phyloP scores from a whole-genome alignment of 176 grass and related monocot species.

The Themeda triandra region DNA sequence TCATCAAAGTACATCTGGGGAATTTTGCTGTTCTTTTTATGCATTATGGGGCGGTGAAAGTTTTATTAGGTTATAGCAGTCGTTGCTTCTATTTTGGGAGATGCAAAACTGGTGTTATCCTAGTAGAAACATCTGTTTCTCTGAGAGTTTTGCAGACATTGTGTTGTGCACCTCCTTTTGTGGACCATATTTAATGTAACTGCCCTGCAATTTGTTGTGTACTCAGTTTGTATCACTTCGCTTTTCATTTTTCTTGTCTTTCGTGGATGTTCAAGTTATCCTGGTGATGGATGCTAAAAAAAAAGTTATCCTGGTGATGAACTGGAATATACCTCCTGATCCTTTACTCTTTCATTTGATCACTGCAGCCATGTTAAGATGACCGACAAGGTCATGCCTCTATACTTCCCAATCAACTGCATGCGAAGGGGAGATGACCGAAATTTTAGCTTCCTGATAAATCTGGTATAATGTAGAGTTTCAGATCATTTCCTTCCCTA shows the following conservation, averaged over 20 bases:
- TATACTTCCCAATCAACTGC: too few species aligned
- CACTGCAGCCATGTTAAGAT: too few species aligned
- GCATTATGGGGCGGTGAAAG: background rate
- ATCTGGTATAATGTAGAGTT: too few species aligned
- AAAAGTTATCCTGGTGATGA: background rate
- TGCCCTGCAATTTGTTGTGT: background rate
- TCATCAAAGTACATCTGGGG: slow-evolving; percentile 5
- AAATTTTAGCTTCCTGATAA: too few species aligned
- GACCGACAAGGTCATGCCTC: too few species aligned
- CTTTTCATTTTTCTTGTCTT: background rate
- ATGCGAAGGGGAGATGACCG: too few species aligned
- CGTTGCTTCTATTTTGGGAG: background rate
- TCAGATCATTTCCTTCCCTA: too few species aligned
- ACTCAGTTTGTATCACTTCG: background rate
- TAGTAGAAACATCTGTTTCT: background rate
- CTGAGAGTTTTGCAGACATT: background rate
- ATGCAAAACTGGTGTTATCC: background rate
- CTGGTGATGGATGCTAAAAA: too few species aligned
- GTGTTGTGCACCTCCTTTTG: background rate
- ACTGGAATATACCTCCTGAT: background rate
- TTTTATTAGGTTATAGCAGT: background rate
- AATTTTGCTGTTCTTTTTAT: slow-evolving; percentile 12
- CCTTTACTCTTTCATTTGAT: too few species aligned
- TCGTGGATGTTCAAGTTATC: background rate
- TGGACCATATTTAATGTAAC: background rate